Percentiles rank a stretch among this genome's conserved stretches.
These are phyloP conservation scores for Vigna reflexopilosa DNA, from an alignment of 306 rosid genomes.

Conservation along the genomic window DNA sequence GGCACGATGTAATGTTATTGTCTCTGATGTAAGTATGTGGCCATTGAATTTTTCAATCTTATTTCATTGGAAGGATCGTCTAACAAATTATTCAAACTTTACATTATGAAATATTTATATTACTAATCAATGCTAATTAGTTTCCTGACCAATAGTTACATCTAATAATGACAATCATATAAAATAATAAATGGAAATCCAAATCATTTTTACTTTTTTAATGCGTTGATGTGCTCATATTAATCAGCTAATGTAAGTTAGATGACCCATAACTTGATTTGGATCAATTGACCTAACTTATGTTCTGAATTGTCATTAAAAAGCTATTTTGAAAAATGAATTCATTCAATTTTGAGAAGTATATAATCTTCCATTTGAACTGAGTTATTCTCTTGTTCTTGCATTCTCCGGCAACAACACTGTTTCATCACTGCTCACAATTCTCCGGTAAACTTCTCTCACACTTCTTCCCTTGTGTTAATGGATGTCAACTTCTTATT, in stretches of 20 bases:
- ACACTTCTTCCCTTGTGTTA: not conserved
- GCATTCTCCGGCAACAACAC: slow-evolving; percentile 23
- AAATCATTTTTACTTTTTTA: not conserved
- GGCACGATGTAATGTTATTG: too few relatives aligned
- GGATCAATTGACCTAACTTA: not conserved
- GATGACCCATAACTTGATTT: not conserved
- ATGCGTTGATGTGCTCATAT: not conserved
- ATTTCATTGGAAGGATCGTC: not conserved
- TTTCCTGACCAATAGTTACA: not conserved
- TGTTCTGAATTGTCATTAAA: not conserved
- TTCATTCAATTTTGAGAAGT: slow-evolving; percentile 9
- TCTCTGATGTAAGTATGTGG: not conserved
- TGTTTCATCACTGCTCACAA: slow-evolving; percentile 18
- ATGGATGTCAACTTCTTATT: slow-evolving; percentile 24
- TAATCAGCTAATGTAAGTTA: not conserved
- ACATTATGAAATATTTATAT: not conserved
- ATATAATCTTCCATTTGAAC: slow-evolving; percentile 20
- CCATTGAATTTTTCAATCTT: not conserved
- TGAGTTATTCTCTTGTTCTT: not conserved
- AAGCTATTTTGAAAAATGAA: not conserved
- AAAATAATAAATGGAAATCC: not conserved
- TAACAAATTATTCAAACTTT: not conserved
- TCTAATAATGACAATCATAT: not conserved
- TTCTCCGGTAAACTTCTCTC: slow-evolving; percentile 31
- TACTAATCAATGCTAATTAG: not conserved